Conservation (phyloP, 2,329 filamentous ascomycete species). For the Botrytis porri region DNA sequence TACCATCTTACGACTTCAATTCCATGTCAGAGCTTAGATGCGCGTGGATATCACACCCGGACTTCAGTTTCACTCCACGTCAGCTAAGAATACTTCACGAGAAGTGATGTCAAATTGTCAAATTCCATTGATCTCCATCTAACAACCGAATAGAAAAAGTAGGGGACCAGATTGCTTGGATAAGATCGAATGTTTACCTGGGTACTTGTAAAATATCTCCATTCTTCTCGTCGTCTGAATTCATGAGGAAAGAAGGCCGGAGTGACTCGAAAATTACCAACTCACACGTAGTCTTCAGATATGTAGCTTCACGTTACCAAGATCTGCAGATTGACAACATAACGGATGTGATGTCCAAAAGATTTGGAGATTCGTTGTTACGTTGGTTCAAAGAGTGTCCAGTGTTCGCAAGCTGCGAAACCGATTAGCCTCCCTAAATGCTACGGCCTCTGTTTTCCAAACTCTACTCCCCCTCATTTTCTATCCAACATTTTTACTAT, state of each 20-base stretch:
- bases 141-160: not conserved
- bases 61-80: not conserved
- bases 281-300: not conserved
- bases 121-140: not conserved
- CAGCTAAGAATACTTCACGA: not conserved
- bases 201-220: not conserved
- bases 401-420: not conserved
- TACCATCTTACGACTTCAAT: not conserved
- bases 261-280: not conserved
- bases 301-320: not conserved
- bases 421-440: too few species aligned
- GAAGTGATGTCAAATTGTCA: not conserved
- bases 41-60: not conserved
- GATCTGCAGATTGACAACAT: not conserved
- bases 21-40: not conserved
- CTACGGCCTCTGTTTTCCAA: not conserved
- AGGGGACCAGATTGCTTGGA: not conserved
- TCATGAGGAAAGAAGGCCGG: not conserved
- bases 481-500: not conserved
- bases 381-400: not conserved
- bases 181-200: not conserved
- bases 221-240: not conserved
- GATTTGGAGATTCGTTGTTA: not conserved
- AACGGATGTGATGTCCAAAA: not conserved
- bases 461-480: not conserved